Conservation (phyloP, 208 protist species). For the Wallacemonas collosoma region DNA sequence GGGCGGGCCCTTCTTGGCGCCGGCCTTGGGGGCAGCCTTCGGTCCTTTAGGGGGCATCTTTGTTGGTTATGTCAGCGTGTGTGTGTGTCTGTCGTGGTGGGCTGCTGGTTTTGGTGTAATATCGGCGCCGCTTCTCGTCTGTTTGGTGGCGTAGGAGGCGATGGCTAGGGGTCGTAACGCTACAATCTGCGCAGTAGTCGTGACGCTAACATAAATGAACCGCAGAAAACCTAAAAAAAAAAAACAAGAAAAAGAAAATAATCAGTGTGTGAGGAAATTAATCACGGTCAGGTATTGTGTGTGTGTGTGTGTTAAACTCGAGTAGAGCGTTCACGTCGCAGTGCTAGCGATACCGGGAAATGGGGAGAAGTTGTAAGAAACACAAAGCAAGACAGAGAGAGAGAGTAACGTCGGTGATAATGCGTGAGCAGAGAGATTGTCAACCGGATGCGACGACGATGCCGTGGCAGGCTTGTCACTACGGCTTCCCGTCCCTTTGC, state of each 20-base stretch:
- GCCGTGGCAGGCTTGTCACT: too few species aligned
- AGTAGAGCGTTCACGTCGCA: background rate
- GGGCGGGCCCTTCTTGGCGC: slow-evolving; percentile 76
- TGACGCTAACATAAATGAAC: slow-evolving; percentile 18
- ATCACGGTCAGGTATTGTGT: background rate
- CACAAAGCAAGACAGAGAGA: too few species aligned
- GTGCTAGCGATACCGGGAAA: background rate
- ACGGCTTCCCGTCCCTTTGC: too few species aligned
- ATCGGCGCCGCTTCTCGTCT: too few species aligned
- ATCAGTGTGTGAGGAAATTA: background rate
- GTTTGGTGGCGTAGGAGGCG: too few species aligned
- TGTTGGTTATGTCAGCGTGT: background rate
- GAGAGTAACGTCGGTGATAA: too few species aligned
- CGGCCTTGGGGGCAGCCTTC: slow-evolving; percentile 75
- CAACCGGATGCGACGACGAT: too few species aligned
- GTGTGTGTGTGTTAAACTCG: background rate
- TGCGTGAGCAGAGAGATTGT: too few species aligned
- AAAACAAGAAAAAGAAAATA: slow-evolving; percentile 11
- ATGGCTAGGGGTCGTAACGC: slow-evolving; percentile 1
- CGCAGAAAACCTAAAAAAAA: background rate
- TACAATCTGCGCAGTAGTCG: slow-evolving; percentile 11
- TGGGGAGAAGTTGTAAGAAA: too few species aligned
- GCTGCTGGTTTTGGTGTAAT: too few species aligned
- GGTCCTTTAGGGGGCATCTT: slow-evolving; percentile 82
- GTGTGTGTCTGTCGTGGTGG: background rate